Evolutionary conservation across 2,329 filamentous ascomycete genomes (phyloP).

Genomic region (Mycosphaerella arachidis): DNA sequence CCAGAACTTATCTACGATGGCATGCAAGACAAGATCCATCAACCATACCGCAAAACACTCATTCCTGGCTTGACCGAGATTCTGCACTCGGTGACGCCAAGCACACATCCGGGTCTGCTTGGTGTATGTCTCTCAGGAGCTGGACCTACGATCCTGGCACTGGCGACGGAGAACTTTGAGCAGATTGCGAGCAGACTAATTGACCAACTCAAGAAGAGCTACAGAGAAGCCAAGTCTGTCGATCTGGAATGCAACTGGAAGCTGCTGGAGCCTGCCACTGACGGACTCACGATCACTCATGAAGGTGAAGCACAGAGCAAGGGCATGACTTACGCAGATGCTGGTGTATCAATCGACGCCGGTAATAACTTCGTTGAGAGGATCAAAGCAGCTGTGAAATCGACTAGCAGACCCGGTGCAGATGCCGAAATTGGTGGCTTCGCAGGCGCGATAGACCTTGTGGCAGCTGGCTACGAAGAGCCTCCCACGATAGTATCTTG

Average conservation of each 20-base stretch:
- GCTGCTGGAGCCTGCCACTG: conserved; percentile 81
- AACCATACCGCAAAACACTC: conserved; percentile 86
- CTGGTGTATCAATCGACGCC: conserved; percentile 89
- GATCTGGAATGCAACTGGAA: conserved; percentile 80
- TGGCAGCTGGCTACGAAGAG: conserved; percentile 66
- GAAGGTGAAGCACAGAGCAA: conserved; percentile 14
- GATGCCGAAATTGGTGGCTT: conserved; percentile 95
- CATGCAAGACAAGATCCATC: conserved; percentile 98
- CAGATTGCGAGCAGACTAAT: conserved; percentile 71
- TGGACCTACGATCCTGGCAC: conserved; percentile 87
- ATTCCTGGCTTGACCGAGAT: conserved; percentile 91
- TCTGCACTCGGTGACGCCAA: conserved; percentile 82
- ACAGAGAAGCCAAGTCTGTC: neutral
- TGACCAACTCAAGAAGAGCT: conserved; percentile 62
- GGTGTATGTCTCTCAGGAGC: conserved; percentile 94
- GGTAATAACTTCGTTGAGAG: conserved; percentile 88
- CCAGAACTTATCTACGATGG: conserved; percentile 92
- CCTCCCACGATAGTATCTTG: conserved; percentile 84
- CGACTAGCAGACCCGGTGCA: conserved; percentile 78
- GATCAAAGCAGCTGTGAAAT: conserved; percentile 85
- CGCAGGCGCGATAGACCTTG: conserved; percentile 78
- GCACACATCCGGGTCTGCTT: conserved; percentile 78
- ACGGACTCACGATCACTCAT: conserved; percentile 46
- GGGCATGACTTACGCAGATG: conserved; percentile 78
- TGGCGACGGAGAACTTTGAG: conserved; percentile 86